Evolutionary conservation across 306 rosid genomes (phyloP).

Genomic region (Cyclanthera cordifolia): DNA sequence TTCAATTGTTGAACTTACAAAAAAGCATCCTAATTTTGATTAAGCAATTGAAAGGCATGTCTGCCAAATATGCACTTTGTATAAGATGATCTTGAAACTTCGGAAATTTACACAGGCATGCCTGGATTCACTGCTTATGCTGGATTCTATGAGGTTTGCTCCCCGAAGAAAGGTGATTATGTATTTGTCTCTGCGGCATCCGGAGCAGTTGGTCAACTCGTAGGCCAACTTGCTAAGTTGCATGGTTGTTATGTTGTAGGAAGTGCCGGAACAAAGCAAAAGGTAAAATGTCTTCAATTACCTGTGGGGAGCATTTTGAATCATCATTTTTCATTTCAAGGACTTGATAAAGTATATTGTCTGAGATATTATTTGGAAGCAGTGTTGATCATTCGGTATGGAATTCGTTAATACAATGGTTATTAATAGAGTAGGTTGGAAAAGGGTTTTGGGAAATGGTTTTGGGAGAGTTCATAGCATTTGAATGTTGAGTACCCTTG

Average conservation of each 20-base stretch:
- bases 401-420: not conserved
- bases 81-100: not conserved
- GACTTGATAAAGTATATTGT: not conserved
- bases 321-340: not conserved
- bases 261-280: constrained; percentile 34
- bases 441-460: not conserved
- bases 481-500: not conserved
- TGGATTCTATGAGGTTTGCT: constrained; percentile 36
- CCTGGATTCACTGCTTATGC: constrained; percentile 40
- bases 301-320: not conserved
- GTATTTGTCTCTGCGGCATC: constrained; percentile 42
- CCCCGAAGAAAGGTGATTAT: constrained; percentile 33
- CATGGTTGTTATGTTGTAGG: constrained; percentile 41
- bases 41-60: not conserved
- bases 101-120: constrained; percentile 23
- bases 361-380: not conserved
- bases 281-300: constrained; percentile 17
- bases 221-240: constrained; percentile 40
- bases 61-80: not conserved
- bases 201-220: constrained; percentile 46
- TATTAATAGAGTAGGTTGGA: not conserved
- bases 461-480: not conserved
- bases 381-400: not conserved
- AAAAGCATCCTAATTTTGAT: not conserved
- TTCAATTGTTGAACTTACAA: too few relatives aligned